Conservation (phyloP, 1,139 yeast species). For the Torulaspora pretoriensis region DNA sequence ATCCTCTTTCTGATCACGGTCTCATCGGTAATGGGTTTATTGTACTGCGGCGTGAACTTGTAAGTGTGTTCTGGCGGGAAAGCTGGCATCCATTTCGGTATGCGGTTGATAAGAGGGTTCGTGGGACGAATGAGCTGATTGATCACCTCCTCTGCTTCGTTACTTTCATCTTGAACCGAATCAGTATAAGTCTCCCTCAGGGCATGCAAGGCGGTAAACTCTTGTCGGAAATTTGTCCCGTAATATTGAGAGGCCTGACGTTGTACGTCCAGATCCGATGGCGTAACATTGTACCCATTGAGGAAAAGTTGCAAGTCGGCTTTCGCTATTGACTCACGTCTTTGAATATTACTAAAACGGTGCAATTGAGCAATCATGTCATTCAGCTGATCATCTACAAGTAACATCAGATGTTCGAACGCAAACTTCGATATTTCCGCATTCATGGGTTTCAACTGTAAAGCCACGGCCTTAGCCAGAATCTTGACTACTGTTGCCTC, state of each 20-base stretch:
- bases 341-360: constrained; percentile 59
- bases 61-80: constrained; percentile 93
- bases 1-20: constrained; percentile 62
- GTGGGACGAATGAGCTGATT: constrained; percentile 46
- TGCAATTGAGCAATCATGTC: constrained; percentile 47
- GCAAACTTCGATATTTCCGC: constrained; percentile 43
- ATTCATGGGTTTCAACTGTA: constrained; percentile 41
- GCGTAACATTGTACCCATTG: constrained; percentile 43
- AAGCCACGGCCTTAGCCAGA: constrained; percentile 33
- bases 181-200: constrained; percentile 12
- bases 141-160: constrained; percentile 16
- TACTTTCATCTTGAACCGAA: constrained; percentile 12
- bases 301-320: constrained; percentile 54
- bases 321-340: constrained; percentile 57
- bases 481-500: constrained; percentile 19
- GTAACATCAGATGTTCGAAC: constrained; percentile 44
- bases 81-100: constrained; percentile 76
- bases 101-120: constrained; percentile 46
- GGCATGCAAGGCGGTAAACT: constrained; percentile 14
- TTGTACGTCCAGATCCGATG: constrained; percentile 47
- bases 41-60: constrained; percentile 65
- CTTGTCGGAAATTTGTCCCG: constrained; percentile 23
- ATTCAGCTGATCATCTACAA: constrained; percentile 51
- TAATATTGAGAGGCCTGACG: constrained; percentile 32
- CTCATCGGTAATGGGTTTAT: constrained; percentile 65